These are phyloP conservation scores for Astrothelium subdiscretum DNA, from an alignment of 495 filamentous ascomycete genomes.

Conservation along the genomic window DNA sequence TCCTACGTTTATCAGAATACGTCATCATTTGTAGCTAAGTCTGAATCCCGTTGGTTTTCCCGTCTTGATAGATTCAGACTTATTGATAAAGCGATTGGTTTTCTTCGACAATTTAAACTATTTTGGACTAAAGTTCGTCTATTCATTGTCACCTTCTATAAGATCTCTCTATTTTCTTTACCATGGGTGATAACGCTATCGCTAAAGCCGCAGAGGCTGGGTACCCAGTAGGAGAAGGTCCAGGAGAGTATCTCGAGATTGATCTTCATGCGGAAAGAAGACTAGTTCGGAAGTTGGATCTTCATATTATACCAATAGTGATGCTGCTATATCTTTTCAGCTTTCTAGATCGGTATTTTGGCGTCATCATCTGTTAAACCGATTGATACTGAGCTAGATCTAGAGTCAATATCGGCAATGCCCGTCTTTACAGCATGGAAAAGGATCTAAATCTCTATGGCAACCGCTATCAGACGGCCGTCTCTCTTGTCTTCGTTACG, in stretches of 20 bases:
- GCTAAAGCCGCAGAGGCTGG: background rate
- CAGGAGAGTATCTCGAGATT: slow-evolving; percentile 14
- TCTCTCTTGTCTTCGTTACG: slow-evolving; percentile 65
- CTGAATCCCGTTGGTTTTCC: too few species aligned
- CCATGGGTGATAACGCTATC: background rate
- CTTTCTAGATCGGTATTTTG: slow-evolving; percentile 48
- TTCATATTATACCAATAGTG: slow-evolving; percentile 48
- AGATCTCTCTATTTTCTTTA: too few species aligned
- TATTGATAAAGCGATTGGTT: too few species aligned
- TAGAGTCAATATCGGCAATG: slow-evolving; percentile 69
- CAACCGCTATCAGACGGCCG: slow-evolving; percentile 57
- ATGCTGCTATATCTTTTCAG: slow-evolving; percentile 52
- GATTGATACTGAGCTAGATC: slow-evolving; percentile 2
- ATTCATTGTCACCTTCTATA: too few species aligned
- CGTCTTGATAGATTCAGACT: too few species aligned
- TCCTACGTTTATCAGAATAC: too few species aligned
- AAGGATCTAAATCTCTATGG: slow-evolving; percentile 48
- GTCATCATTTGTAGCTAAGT: too few species aligned
- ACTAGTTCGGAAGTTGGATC: slow-evolving; percentile 44
- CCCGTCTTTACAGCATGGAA: slow-evolving; percentile 56
- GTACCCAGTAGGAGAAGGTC: background rate
- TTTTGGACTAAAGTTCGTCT: too few species aligned
- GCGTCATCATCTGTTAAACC: background rate
- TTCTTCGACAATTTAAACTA: too few species aligned
- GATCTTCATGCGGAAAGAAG: slow-evolving; percentile 35